Evolutionary conservation across 805 yeast genomes (phyloP), one percentile per base, ranked within the genome.

Genomic region (Saccharomycopsis sp.): DNA sequence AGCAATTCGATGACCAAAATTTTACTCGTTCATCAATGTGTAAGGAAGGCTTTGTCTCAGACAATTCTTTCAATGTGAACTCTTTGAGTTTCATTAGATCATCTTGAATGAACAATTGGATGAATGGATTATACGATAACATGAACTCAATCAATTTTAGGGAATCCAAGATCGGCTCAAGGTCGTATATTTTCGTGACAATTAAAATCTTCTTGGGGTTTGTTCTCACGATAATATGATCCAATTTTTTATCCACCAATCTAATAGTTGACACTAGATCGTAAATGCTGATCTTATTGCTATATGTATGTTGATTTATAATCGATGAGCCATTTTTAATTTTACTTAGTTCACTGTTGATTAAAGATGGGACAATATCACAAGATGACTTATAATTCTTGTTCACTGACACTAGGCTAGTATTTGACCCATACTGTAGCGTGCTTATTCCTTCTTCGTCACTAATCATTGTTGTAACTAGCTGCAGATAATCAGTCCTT

Each of bases 41-140:
- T 47, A 51, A 42, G 19, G 40, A 43, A 4, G 41, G 43, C 16
- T 38, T 11, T 17, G 4, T n/a, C 3, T 28, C 72, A 28, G 68
- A 56, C 6, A 74, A 62, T 17, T 68, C 59, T n/a, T 67, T 71
- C 45, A 70, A 58, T 46, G 68, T 72, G 45, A 70, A 68, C 49
- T 62, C 62, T 31, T 51, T 52, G 16, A 58, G 50, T 14, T 44
- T 40, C 34, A 45, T 17, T 11, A 49, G 28, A 19, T 45, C 50
- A 32, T 73, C 75, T 34, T 63, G 67, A 5, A 66, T 53, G 24
- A 87, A 57, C 1, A 77, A 77, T 2, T 62, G 64, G 1, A 75
- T 72, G 54, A 77, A 77, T 9, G 38, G 37, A 19, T 31, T 24
- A 14, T 23, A 7, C 11, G 22, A 7, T n/a, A 61, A 37, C 2